A percentile compares a stretch with the other conserved stretches of the same genome.
Evolutionary conservation across 495 filamentous ascomycete genomes (phyloP).

Genomic region (Penicillium daleae): DNA sequence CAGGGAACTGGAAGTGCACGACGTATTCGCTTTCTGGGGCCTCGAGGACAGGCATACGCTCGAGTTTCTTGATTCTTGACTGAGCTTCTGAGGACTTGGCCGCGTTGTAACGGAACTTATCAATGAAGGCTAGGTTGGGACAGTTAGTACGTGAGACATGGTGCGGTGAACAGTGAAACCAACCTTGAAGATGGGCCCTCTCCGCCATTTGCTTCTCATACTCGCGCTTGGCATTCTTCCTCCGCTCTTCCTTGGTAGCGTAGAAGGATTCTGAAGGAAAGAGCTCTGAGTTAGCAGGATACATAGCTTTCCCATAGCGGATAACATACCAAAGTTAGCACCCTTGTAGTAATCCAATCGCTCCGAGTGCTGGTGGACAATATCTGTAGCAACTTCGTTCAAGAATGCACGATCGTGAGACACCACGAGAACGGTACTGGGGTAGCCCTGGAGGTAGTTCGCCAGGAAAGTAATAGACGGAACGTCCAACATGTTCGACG

Average conservation of each 20-base stretch:
- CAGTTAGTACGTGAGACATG: constrained; percentile 14
- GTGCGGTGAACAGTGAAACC: constrained; percentile 12
- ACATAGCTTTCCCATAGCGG: neutral
- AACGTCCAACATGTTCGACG: constrained; percentile 99
- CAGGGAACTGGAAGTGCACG: constrained; percentile 97
- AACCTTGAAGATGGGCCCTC: constrained; percentile 80
- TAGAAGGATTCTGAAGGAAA: constrained; percentile 83
- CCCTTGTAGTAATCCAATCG: constrained; percentile 98
- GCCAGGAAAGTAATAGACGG: constrained; percentile 99
- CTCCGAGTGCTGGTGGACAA: constrained; percentile 97
- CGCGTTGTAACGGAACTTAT: constrained; percentile 99
- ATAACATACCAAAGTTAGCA: constrained; percentile 74
- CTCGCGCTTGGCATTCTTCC: constrained; percentile 94
- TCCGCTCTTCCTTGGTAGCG: constrained; percentile 93
- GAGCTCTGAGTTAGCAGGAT: constrained; percentile 24
- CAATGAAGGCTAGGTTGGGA: constrained; percentile 78
- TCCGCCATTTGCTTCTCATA: constrained; percentile 98
- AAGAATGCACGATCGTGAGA: constrained; percentile 99
- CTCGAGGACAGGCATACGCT: constrained; percentile 92
- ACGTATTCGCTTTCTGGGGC: constrained; percentile 92
- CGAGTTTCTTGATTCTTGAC: constrained; percentile 97
- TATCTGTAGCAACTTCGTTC: constrained; percentile 99
- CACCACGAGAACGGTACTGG: constrained; percentile 93
- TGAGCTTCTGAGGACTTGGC: constrained; percentile 98
- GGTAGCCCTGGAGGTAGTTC: constrained; percentile 92